Evolutionary conservation across 257 asterid species (phyloP).

Genomic region (Solanum bulbocastanum): DNA sequence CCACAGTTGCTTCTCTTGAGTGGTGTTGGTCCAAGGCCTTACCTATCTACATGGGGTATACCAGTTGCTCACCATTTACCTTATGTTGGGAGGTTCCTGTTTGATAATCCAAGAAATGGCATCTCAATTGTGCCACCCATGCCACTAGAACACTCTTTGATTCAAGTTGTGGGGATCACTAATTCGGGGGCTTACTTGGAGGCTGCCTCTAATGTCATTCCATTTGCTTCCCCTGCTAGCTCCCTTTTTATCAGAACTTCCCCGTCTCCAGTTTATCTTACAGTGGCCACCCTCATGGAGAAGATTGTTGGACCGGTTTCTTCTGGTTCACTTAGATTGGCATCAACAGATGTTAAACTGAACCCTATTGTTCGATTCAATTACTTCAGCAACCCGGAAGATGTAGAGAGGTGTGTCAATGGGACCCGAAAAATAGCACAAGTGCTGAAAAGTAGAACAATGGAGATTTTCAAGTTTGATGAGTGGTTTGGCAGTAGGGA

Average conservation of each 20-base stretch:
- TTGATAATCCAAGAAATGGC: constrained; percentile 89
- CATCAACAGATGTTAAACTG: constrained; percentile 58
- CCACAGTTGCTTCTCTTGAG: constrained; percentile 82
- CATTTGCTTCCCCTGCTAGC: constrained; percentile 53
- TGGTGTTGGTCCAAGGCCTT: constrained; percentile 75
- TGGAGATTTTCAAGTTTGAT: constrained; percentile 55
- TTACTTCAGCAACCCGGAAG: constrained; percentile 49
- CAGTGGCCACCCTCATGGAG: constrained; percentile 87
- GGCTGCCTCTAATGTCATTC: constrained; percentile 78
- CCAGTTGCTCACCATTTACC: constrained; percentile 66
- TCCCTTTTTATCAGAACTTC: constrained; percentile 40
- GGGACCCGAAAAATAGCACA: constrained; percentile 50
- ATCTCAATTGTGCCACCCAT: constrained; percentile 69
- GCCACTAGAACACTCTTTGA: constrained; percentile 71
- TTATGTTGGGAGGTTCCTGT: constrained; percentile 65
- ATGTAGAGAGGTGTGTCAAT: constrained; percentile 55
- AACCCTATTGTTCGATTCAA: constrained; percentile 72
- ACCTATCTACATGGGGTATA: constrained; percentile 82
- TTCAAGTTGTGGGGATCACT: constrained; percentile 82
- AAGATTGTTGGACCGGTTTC: constrained; percentile 73
- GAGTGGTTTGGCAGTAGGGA: constrained; percentile 55
- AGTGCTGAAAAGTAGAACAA: constrained; percentile 41
- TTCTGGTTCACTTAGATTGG: constrained; percentile 58
- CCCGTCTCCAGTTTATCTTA: constrained; percentile 34
- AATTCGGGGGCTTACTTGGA: constrained; percentile 59